Conservation (phyloP, 768 basidiomycete species). For the Hysterangium stoloniferum region DNA sequence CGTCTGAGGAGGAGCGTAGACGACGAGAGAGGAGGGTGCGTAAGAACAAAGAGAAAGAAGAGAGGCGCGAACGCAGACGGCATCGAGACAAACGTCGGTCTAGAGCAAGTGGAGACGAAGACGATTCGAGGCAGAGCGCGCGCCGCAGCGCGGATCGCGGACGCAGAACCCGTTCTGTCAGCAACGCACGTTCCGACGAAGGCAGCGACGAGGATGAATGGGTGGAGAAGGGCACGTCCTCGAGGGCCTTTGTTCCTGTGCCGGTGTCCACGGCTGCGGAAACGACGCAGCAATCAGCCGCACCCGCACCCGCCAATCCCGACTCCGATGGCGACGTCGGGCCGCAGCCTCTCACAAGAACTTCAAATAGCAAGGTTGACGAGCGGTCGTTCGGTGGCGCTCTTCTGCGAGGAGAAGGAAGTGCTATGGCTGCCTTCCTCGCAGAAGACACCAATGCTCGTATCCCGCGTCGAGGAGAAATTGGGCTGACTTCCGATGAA, state of each 20-base stretch:
- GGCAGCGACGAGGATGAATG: conserved; percentile 46
- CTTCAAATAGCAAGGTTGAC: conserved; percentile 49
- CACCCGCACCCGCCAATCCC: conserved; percentile 13
- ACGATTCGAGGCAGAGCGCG: not conserved
- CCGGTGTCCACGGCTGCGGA: conserved; percentile 14
- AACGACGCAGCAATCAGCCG: conserved; percentile 13
- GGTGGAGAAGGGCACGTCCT: conserved; percentile 49
- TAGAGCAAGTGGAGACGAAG: conserved; percentile 2
- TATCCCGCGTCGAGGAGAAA: conserved; percentile 98
- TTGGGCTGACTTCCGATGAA: conserved; percentile 81
- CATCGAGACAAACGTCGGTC: conserved; percentile 13
- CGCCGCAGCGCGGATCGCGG: conserved; percentile 11
- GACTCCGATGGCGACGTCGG: conserved; percentile 66
- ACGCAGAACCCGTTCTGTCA: conserved; percentile 14
- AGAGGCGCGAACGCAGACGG: conserved; percentile 17
- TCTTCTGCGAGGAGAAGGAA: conserved; percentile 89
- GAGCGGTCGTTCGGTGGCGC: conserved; percentile 87
- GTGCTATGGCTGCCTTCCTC: conserved; percentile 96
- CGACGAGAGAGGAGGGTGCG: conserved; percentile 47
- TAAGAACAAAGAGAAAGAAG: conserved; percentile 20
- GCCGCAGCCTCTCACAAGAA: conserved; percentile 55
- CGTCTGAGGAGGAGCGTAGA: conserved; percentile 37
- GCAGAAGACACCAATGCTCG: conserved; percentile 75
- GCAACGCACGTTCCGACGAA: conserved; percentile 7
- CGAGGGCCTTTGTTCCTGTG: conserved; percentile 22